Base-by-base conservation (phyloP, 2,329 filamentous ascomycete genomes). In the Alternaria rosae region DNA sequence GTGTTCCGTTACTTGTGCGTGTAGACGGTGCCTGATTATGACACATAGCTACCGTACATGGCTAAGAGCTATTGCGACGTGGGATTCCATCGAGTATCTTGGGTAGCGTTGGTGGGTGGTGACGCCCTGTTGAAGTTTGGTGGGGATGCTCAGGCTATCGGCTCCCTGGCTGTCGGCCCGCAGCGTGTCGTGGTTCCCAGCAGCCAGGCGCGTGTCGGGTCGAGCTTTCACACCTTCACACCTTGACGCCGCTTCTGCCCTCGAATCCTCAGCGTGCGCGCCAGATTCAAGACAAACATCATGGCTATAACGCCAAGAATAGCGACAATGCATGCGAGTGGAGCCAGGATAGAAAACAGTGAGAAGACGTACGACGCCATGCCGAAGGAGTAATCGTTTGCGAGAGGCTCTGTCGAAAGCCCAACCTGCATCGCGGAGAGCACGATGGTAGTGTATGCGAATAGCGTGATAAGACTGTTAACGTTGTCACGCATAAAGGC, bases 401-500 rank as follows among this genome's bases (percentile, higher is more conserved):
- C 47, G 15, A 72, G 66, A 3, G 48, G 66, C 12, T 59, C 42
- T 2, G 70, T 73, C 13, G 55, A 48, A 1, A 74, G 62, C 1
- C 72, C 70, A 12, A 74, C 70, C 45, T 73, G 71, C 69, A 74
- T 72, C 6, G 71, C 71, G 3, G 70, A 70, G 4, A 74, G 64
- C 1, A 70, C 72, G 23, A 73, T 70, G 11, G 72, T 72, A 11
- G 67, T 68, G 59, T 71, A 73, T 47, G 68, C 68, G 50, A 72
- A 72, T 2, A 70, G 62, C 6, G 67, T 67, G 30, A 72, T 70
- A 20, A 73, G 57, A 11, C 67, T 72, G 52, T 68, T 72, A 23
- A 71, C 25, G 45, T 73, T 73, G 7, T 71, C 65, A 21, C 66
- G 64, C 28, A 72, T 57, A 48, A 72, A 72, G 4, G 67, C 64